phyloP scores from a whole-genome alignment of 179 eudicot species.

The Dionaea muscipula region DNA sequence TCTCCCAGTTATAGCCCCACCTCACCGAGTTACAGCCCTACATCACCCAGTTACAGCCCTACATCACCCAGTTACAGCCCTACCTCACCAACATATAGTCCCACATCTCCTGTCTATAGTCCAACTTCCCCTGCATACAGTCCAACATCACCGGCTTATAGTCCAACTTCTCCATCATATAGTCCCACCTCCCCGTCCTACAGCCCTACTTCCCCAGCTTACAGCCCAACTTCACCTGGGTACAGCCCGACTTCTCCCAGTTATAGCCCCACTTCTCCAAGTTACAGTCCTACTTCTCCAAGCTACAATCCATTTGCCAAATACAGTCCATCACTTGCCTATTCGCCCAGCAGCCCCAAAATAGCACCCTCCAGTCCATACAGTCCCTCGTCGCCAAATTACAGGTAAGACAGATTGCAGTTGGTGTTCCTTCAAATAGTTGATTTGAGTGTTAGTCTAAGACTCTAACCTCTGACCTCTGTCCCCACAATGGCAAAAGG shows the following conservation, averaged over 20 bases:
- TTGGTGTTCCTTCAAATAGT: background rate
- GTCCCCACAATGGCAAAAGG: no score
- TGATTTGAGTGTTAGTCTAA: background rate
- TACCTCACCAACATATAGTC: constrained; percentile 77
- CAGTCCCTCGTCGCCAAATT: constrained; percentile 52
- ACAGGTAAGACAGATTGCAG: constrained; percentile 26
- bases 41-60: constrained; percentile 75
- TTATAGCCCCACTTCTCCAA: constrained; percentile 4
- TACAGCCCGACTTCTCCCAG: constrained; percentile 7
- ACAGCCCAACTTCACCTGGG: constrained; percentile 7
- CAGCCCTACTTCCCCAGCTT: constrained; percentile 9
- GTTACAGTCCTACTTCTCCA: constrained; percentile 5
- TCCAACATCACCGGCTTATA: constrained; percentile 57
- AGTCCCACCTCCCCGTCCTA: constrained; percentile 7
- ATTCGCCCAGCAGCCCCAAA: constrained; percentile 57
- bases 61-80: constrained; percentile 89
- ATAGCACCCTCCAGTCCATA: constrained; percentile 51
- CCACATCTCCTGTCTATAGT: constrained; percentile 82
- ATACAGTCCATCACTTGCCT: constrained; percentile 39
- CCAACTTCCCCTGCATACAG: constrained; percentile 85
- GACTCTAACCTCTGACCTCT: no score
- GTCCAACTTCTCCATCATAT: constrained; percentile 7
- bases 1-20: constrained; percentile 80
- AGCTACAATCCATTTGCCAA: constrained; percentile 3
- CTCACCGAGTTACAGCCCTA: constrained; percentile 73